Evolutionary conservation across 129 eudicot genomes (phyloP).

Genomic region (Saposhnikovia divaricata): DNA sequence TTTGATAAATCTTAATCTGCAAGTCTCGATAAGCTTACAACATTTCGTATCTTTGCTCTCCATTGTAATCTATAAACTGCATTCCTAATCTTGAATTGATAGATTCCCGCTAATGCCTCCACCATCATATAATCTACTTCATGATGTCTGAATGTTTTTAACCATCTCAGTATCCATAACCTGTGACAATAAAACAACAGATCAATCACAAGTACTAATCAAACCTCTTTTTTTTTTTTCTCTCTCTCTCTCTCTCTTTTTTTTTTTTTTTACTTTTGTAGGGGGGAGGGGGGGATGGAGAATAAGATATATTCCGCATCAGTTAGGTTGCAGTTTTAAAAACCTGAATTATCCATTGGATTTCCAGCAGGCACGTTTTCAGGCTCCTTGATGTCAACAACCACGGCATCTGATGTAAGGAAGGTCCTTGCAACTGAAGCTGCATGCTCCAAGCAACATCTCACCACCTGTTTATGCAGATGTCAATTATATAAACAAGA

Average conservation of each 20-base stretch:
- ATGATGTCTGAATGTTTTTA: not conserved
- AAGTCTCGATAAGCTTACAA: not conserved
- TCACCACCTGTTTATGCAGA: conserved; percentile 7
- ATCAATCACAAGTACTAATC: not conserved
- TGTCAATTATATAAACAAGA: not conserved
- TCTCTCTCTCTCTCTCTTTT: too few relatives aligned
- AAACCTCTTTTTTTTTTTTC: too few relatives aligned
- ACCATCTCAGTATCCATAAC: conserved; percentile 37
- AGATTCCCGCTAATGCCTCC: conserved; percentile 1
- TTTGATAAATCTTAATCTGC: not conserved
- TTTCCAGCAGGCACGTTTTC: conserved; percentile 29
- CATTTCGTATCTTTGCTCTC: not conserved
- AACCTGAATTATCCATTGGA: conserved; percentile 56
- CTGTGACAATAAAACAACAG: conserved; percentile 16
- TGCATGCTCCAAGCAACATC: conserved; percentile 53
- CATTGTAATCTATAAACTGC: not conserved
- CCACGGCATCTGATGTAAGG: conserved; percentile 70
- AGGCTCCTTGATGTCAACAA: conserved; percentile 47
- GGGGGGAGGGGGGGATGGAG: too few relatives aligned
- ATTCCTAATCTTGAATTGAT: not conserved
- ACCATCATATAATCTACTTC: not conserved
- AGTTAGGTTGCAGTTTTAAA: conserved; percentile 3
- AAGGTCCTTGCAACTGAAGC: conserved; percentile 48
- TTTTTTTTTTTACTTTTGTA: not conserved
- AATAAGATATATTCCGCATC: not conserved